Percentiles rank a stretch among this genome's conserved stretches.
Evolutionary conservation across 345 rosid species (phyloP).

Genomic region (Combretum micranthum): DNA sequence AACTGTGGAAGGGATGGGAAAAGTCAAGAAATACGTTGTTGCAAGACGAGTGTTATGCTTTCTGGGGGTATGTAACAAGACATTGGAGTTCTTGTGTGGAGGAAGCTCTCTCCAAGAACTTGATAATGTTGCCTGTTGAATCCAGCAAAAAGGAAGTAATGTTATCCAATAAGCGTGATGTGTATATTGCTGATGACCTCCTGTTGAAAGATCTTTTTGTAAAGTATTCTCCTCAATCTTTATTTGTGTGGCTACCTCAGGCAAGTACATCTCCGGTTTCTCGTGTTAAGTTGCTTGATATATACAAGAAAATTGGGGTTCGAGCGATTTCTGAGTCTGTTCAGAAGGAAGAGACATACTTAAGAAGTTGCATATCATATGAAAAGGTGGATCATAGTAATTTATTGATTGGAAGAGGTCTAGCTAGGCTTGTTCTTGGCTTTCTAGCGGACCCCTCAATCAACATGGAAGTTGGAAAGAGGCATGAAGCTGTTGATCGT

Average conservation of each 20-base stretch:
- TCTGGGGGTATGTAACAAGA: slow-evolving; percentile 40
- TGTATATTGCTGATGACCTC: slow-evolving; percentile 68
- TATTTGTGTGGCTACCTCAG: slow-evolving; percentile 74
- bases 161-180: slow-evolving; percentile 32
- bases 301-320: slow-evolving; percentile 51
- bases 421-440: slow-evolving; percentile 52
- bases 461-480: slow-evolving; percentile 32
- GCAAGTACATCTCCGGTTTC: slow-evolving; percentile 36
- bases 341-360: slow-evolving; percentile 24
- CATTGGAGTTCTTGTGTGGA: slow-evolving; percentile 12
- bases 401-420: slow-evolving; percentile 23
- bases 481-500: slow-evolving; percentile 33
- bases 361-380: slow-evolving; percentile 11
- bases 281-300: slow-evolving; percentile 30
- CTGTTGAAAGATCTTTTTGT: slow-evolving; percentile 44
- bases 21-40: slow-evolving; percentile 23
- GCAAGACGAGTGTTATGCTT: slow-evolving; percentile 44
- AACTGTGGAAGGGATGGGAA: slow-evolving; percentile 72
- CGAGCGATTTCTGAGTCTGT: slow-evolving; percentile 48
- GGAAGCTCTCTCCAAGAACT: slow-evolving; percentile 22
- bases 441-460: slow-evolving; percentile 48
- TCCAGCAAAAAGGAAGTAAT: slow-evolving; percentile 24
- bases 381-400: slow-evolving; percentile 18
- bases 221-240: slow-evolving; percentile 14
- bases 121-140: slow-evolving; percentile 46